phyloP scores from a whole-genome alignment of 2,329 filamentous ascomycete genomes.

The Chaetomium sp. region DNA sequence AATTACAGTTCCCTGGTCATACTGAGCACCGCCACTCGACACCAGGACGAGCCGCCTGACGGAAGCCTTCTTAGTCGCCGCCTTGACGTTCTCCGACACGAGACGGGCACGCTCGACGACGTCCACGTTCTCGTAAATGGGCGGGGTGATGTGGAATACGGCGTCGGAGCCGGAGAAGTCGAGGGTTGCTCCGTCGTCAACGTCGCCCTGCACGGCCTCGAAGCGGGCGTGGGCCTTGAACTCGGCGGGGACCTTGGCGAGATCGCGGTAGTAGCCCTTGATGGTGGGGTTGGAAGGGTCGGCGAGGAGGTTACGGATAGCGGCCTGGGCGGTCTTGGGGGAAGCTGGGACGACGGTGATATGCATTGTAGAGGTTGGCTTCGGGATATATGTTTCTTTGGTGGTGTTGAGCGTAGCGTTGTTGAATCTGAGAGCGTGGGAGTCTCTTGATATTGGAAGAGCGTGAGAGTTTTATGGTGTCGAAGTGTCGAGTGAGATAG shows the following conservation, averaged over 20 bases:
- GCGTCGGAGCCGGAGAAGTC: slow-evolving; percentile 39
- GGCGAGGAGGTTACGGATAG: slow-evolving; percentile 38
- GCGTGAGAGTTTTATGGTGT: neutral
- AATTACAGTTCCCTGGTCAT: slow-evolving; percentile 39
- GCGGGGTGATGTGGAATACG: slow-evolving; percentile 41
- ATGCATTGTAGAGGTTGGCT: slow-evolving; percentile 30
- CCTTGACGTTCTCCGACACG: slow-evolving; percentile 36
- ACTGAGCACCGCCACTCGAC: slow-evolving; percentile 41
- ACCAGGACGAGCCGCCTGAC: slow-evolving; percentile 41
- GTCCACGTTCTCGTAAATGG: slow-evolving; percentile 33
- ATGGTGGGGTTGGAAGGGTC: slow-evolving; percentile 30
- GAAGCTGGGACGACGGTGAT: slow-evolving; percentile 41
- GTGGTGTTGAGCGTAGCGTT: neutral
- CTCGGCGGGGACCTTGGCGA: slow-evolving; percentile 36
- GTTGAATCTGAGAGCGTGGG: neutral
- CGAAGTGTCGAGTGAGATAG: neutral
- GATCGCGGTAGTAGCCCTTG: slow-evolving; percentile 39
- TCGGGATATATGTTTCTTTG: neutral
- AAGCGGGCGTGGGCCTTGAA: slow-evolving; percentile 37
- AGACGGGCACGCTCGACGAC: slow-evolving; percentile 27
- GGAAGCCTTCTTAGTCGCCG: slow-evolving; percentile 34
- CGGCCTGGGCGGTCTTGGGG: slow-evolving; percentile 39
- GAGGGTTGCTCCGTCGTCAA: slow-evolving; percentile 38
- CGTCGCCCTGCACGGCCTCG: slow-evolving; percentile 37
- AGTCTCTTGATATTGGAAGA: neutral